Base-by-base conservation (phyloP, 768 basidiomycete genomes). In the Termitomyces titanicus region DNA sequence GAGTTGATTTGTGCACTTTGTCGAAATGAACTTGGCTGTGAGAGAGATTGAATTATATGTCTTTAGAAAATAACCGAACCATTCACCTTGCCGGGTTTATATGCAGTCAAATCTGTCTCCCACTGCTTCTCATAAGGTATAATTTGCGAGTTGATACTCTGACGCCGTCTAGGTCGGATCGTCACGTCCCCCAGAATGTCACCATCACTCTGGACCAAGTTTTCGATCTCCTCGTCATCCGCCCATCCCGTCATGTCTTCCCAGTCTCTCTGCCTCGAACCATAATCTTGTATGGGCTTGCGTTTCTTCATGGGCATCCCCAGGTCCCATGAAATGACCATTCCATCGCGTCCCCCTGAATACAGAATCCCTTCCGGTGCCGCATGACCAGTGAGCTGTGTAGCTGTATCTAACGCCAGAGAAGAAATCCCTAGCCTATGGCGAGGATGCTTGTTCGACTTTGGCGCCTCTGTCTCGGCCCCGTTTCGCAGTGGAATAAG, bases 1-100 rank as follows among this genome's bases (percentile, higher is more conserved):
- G 86, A 86, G 68, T 98, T 94, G 5, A 84, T 81, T 66, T 98
- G 94, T 9, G 87, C 85, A 55, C 86, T 88, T 68, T 98, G 95
- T 29, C 96, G 81, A 67, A 97, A 98, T 20, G 79, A 75, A 25
- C 84, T 79, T 24, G 71, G 69, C 81, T 85, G n/a, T 27, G n/a
- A 27, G 35, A 6, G 17, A 38, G n/a, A 37, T 25, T 37, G 6
- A 38, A n/a, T 37, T n/a, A 25, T n/a, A 12, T 11, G 20, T 31
- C n/a, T 17, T 49, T 38, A 3, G 9, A 13, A 2, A 24, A 13
- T 37, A 15, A 25, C 45, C 8, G 44, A 42, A 51, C 43, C 39
- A 8, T 22, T 59, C 62, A 86, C 88, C 66, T 72, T 72, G 39
- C 74, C 74, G 47, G 77, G 74, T 47, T 74, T 68, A 54, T 80